Base-by-base conservation (phyloP, 768 basidiomycete genomes). In the Kwoniella mangroviensis region DNA sequence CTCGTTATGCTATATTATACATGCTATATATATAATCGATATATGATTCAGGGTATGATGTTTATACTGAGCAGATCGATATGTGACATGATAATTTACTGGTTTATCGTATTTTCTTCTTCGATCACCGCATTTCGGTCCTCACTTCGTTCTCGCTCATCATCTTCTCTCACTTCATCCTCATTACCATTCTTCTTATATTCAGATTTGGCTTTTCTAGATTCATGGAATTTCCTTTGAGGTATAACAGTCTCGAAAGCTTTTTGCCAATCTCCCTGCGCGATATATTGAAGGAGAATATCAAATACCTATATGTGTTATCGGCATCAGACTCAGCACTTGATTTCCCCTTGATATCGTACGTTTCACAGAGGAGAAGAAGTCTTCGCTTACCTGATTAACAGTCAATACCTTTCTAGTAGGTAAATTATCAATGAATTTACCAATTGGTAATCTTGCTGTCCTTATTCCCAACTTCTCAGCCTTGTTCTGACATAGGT, bases 361-460 rank as follows among this genome's bases (percentile, higher is more conserved):
- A 4, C 28, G 28, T 4, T 28, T 28, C 28, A 28, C 2, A 28
- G 28, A 28, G 28, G 28, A 28, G 28, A 34, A 34, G 45, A 49
- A 49, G 13, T 34, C 5, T 40, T 40, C 61, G 78, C 82, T 56
- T 53, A 88, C 88, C 84, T 98, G 97, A 83, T 99, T 98, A 64
- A 99, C 94, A 1, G 97, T 99, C 72, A 99, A 86, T 41, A 99
- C 94, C 78, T 98, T 98, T 71, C 97, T 89, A 11, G 95, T 94
- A 41, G 90, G 87, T 67, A 99, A 85, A 58, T 90, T 87, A 54
- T 90, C 87, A 43, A 98, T 85, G 81, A 92, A 97, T 65, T 89
- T 90, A n/a, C 94, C 92, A 65, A 99, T 98, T 3, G 97, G 97
- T 65, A 99, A 88, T 60, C 92, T 90, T 4, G 94, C 97, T 51